Base-by-base conservation (phyloP, 495 filamentous ascomycete genomes). In the Cudoniella acicularis region DNA sequence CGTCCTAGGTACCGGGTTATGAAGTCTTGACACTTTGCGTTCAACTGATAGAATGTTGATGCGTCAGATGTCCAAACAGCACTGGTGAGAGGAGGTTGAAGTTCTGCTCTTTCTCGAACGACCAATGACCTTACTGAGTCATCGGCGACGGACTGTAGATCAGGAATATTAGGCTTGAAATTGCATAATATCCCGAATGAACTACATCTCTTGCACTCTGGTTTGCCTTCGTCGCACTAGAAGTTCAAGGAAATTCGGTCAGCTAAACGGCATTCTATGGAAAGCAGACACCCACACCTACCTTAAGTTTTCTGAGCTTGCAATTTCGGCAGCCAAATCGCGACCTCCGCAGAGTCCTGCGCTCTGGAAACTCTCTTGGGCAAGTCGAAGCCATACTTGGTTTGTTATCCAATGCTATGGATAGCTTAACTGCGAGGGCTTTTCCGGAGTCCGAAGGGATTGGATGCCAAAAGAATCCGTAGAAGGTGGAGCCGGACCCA, bases 261-360 rank as follows among this genome's bases (percentile, higher is more conserved):
- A 56, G 40, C 53, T 46, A 47, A 13, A 25, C 52, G 23, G 18
- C 40, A 56, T 56, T 49, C 45, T 53, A 17, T 58, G 49, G 17
- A 42, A 59, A 61, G 45, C 49, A 20, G 16, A 20, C 27, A 40
- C 10, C 20, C n/a, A 26, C 52, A 62, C 68, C 21, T 48, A 79
- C 77, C 72, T 79, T 79, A 26, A 80, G 60, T 64, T 74, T 77
- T 57, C 76, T 58, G 22, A 78, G 72, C 65, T 79, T 80, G 70
- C 75, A 79, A 62, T 78, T 79, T 26, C 77, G 72, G 60, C 76
- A 79, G 52, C 77, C 77, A 61, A 61, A 72, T 71, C 76, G 68
- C 22, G 77, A 78, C 24, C 46, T 57, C 54, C 46, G 43, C 43
- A 30, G 27, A 52, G 70, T 75, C 52, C 70, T 72, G 64, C 77